Percentiles rank a stretch among this genome's conserved stretches.
phyloP scores from a whole-genome alignment of 768 basidiomycete species.

The Coprinellus micaceus region DNA sequence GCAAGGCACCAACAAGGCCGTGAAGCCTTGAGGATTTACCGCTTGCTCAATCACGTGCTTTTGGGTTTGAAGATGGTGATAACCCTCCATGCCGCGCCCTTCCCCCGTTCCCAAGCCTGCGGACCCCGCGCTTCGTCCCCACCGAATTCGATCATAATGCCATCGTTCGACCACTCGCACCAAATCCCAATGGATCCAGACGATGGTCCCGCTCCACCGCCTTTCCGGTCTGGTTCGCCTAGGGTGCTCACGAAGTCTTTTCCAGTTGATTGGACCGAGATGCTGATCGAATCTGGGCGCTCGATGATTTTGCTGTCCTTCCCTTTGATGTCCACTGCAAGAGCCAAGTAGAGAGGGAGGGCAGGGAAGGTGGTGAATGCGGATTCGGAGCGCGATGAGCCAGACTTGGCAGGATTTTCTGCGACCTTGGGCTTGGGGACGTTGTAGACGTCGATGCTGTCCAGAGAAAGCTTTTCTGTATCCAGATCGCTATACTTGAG shows the following conservation, averaged over 20 bases:
- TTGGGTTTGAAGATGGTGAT: constrained; percentile 53
- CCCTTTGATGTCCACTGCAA: constrained; percentile 31
- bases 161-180: constrained; percentile 86
- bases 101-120: constrained; percentile 85
- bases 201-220: constrained; percentile 82
- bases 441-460: constrained; percentile 86
- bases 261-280: constrained; percentile 57
- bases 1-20: no score
- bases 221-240: constrained; percentile 89
- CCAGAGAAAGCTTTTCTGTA: constrained; percentile 51
- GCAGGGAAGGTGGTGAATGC: constrained; percentile 56
- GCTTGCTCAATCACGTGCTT: constrained; percentile 5
- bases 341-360: constrained; percentile 47
- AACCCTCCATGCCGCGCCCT: constrained; percentile 75
- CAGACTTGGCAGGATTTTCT: constrained; percentile 27
- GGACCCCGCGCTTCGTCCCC: constrained; percentile 74
- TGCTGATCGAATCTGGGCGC: constrained; percentile 38
- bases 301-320: constrained; percentile 32
- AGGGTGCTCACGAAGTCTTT: constrained; percentile 70
- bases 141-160: constrained; percentile 84
- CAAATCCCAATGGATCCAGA: constrained; percentile 86
- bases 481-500: constrained; percentile 32
- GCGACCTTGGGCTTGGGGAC: constrained; percentile 31
- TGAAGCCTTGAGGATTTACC: background rate
- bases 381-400: constrained; percentile 39